Evolutionary conservation across 257 asterid genomes (phyloP), one percentile per base, ranked within the genome.

Genomic region (Sherardia arvensis): DNA sequence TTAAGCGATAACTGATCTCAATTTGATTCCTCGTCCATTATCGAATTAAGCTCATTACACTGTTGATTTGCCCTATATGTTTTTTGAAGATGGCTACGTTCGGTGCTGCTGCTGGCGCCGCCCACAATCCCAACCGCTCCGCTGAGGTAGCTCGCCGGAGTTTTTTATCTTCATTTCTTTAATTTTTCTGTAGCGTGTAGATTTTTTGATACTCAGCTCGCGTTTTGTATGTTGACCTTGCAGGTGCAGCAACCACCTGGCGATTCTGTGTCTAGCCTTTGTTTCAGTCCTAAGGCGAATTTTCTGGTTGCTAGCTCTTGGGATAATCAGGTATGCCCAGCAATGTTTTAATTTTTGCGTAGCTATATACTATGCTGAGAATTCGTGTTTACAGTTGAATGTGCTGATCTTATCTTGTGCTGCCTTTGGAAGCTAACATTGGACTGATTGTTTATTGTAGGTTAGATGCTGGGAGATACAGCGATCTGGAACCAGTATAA

Each of bases 401-500:
- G n/a, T n/a, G n/a, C n/a, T n/a, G n/a, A n/a, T n/a, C n/a, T n/a
- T n/a, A n/a, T n/a, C n/a, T n/a, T 20, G 40, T 64, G 36, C 45
- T 6, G 2, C 26, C 25, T 38, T 23, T 40, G 14, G 25, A 68
- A 27, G 32, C 20, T 45, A 25, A 43, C 8, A 26, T 57, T 27
- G 69, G 60, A 48, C 14, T n/a, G 17, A 23, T 64, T 33, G 59
- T 28, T 49, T 51, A 20, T 59, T 40, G 59, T 70, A 93, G 99
- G 99, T 93, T 26, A 86, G 99, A 68, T 90, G 96, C 69, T 93
- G 99, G 97, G 99, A 93, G 80, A 79, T 90, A 38, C 75, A 51
- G 78, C 84, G 77, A 68, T 75, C 86, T 7, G 99, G 95, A 65
- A 73, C 72, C 49, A 79, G 71, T 18, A 32, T 90, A 69, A 84